Evolutionary conservation across 1,139 yeast species (phyloP).

Genomic region (Zygosaccharomyces sapae): DNA sequence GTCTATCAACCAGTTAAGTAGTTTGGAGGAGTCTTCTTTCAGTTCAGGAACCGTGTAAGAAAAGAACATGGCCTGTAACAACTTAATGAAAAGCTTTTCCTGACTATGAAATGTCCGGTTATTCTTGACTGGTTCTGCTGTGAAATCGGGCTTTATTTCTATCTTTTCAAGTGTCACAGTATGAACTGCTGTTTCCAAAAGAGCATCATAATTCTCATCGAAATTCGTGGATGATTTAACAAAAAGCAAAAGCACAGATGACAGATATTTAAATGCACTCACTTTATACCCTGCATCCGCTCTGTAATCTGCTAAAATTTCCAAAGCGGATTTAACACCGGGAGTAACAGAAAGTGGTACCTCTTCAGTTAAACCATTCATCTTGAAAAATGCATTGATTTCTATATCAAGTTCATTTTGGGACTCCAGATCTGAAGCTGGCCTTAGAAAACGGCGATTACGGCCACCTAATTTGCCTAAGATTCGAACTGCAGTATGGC

Average conservation of each 20-base stretch:
- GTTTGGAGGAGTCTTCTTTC: conserved; percentile 56
- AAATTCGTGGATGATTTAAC: conserved; percentile 57
- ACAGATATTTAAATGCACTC: conserved; percentile 72
- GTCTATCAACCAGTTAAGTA: conserved; percentile 65
- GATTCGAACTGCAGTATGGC: conserved; percentile 90
- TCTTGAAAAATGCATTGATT: conserved; percentile 59
- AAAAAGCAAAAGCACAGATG: conserved; percentile 63
- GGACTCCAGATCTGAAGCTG: conserved; percentile 60
- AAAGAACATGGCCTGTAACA: conserved; percentile 68
- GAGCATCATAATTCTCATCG: conserved; percentile 51
- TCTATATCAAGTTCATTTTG: conserved; percentile 63
- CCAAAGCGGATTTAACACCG: conserved; percentile 69
- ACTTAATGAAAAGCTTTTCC: conserved; percentile 43
- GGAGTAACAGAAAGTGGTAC: conserved; percentile 78
- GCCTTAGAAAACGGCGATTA: conserved; percentile 76
- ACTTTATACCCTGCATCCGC: conserved; percentile 63
- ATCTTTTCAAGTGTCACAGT: conserved; percentile 46
- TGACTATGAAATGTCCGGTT: conserved; percentile 52
- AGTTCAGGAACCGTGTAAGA: conserved; percentile 73
- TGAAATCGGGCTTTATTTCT: conserved; percentile 33
- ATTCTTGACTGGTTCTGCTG: conserved; percentile 46
- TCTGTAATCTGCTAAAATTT: conserved; percentile 63
- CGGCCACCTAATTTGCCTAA: conserved; percentile 96
- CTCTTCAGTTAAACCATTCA: conserved; percentile 61
- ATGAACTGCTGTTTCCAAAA: conserved; percentile 48